These are phyloP conservation scores for Guyanaporus albipodus DNA, from an alignment of 768 basidiomycete species.

Conservation along the genomic window DNA sequence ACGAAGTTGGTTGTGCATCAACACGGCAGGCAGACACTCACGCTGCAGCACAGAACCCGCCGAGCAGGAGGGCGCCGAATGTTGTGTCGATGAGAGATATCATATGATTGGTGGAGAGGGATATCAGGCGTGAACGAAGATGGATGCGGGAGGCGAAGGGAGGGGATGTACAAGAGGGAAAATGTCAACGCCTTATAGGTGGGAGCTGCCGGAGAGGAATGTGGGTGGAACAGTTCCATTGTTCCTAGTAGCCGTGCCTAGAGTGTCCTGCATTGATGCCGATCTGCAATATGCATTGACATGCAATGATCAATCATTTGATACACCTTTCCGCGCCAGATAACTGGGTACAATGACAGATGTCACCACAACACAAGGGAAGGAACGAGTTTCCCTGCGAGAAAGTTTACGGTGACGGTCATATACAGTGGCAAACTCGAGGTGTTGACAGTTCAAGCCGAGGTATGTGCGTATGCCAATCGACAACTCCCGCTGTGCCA, in stretches of 20 bases:
- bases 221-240: too few species aligned
- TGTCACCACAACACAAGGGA: too few species aligned
- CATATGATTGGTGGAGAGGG: slow-evolving; percentile 5
- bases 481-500: neutral
- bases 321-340: too few species aligned
- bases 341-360: too few species aligned
- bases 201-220: too few species aligned
- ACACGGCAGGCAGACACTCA: slow-evolving; percentile 4
- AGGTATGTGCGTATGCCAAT: neutral
- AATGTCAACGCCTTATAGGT: too few species aligned
- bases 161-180: neutral
- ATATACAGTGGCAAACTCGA: neutral
- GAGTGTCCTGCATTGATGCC: too few species aligned
- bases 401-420: neutral
- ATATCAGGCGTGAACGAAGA: neutral
- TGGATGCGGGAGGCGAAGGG: neutral
- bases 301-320: too few species aligned
- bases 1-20: neutral
- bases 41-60: slow-evolving; percentile 29
- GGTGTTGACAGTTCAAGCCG: neutral
- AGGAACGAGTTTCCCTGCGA: too few species aligned
- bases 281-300: too few species aligned
- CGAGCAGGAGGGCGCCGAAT: slow-evolving; percentile 28
- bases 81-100: slow-evolving; percentile 15
- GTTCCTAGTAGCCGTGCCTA: too few species aligned